These are phyloP conservation scores for Suillus bovinus DNA, from an alignment of 768 basidiomycete genomes.

Conservation along the genomic window DNA sequence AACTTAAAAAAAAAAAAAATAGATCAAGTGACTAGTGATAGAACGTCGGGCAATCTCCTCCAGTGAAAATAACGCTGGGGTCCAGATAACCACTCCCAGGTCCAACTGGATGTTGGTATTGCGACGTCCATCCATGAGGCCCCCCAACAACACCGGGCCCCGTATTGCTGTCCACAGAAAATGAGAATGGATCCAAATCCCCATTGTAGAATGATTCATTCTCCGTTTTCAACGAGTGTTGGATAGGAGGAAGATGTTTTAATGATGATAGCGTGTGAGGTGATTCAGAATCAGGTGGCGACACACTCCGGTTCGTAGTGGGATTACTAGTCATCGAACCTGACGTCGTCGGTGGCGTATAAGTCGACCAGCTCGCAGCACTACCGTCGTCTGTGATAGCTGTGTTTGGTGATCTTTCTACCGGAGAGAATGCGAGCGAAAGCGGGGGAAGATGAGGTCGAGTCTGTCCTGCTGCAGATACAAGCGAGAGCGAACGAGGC, in stretches of 20 bases:
- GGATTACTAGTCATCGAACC: constrained; percentile 47
- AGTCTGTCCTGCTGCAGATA: constrained; percentile 37
- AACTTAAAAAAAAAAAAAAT: neutral
- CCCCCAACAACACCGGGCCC: constrained; percentile 19
- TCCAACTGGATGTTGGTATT: constrained; percentile 26
- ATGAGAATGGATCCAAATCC: constrained; percentile 53
- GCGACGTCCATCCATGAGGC: constrained; percentile 29
- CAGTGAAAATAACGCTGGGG: constrained; percentile 32
- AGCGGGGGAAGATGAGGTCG: constrained; percentile 52
- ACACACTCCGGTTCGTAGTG: constrained; percentile 42
- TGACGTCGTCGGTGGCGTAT: constrained; percentile 62
- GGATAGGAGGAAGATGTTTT: constrained; percentile 8
- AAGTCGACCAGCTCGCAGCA: constrained; percentile 60
- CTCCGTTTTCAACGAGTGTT: constrained; percentile 34
- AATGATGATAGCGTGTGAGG: constrained; percentile 16
- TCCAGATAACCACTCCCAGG: constrained; percentile 30
- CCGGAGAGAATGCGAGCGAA: constrained; percentile 37
- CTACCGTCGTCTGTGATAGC: constrained; percentile 49
- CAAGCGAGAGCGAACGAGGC: constrained; percentile 28
- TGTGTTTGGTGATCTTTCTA: constrained; percentile 55
- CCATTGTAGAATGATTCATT: constrained; percentile 43
- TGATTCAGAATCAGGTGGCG: constrained; percentile 28
- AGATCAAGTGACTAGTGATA: constrained; percentile 23
- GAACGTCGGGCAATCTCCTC: constrained; percentile 36
- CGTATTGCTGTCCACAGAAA: constrained; percentile 31